Percentiles rank a stretch among this genome's conserved stretches.
phyloP scores from a whole-genome alignment of 1,284 basidiomycete species.

The Fomes fomentarius region DNA sequence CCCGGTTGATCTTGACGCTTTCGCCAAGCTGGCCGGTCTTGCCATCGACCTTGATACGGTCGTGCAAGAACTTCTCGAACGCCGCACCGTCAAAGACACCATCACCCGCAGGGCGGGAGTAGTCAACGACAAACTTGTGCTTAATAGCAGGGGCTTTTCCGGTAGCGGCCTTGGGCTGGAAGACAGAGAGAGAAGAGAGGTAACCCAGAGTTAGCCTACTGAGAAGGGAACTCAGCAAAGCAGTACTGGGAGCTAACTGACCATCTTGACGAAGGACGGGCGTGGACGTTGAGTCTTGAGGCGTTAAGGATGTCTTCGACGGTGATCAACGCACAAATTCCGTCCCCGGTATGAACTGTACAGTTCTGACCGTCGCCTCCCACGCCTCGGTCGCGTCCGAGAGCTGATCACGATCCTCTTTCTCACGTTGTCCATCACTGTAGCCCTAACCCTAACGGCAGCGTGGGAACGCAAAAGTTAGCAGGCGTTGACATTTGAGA shows the following conservation, averaged over 20 bases:
- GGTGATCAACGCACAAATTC: slow-evolving; percentile 6
- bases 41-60: slow-evolving; percentile 86
- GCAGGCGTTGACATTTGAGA: no score
- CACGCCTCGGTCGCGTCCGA: slow-evolving; percentile 9
- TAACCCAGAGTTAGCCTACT: slow-evolving; percentile 77
- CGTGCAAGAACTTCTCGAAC: slow-evolving; percentile 93
- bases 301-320: slow-evolving; percentile 16
- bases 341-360: slow-evolving; percentile 29
- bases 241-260: slow-evolving; percentile 71
- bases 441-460: slow-evolving; percentile 11
- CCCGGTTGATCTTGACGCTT: slow-evolving; percentile 78
- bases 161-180: slow-evolving; percentile 70
- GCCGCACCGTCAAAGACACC: slow-evolving; percentile 91
- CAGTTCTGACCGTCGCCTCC: slow-evolving; percentile 27
- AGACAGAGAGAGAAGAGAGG: slow-evolving; percentile 33
- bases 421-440: slow-evolving; percentile 2
- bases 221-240: slow-evolving; percentile 93
- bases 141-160: slow-evolving; percentile 71
- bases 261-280: slow-evolving; percentile 53
- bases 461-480: slow-evolving; percentile 23
- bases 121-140: slow-evolving; percentile 96
- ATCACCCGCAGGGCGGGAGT: slow-evolving; percentile 89
- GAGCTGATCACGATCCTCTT: not conserved
- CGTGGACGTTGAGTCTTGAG: slow-evolving; percentile 31
- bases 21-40: slow-evolving; percentile 90